Evolutionary conservation across 2,329 filamentous ascomycete species (phyloP), one percentile per base, ranked within the genome.

Genomic region (Neofusicoccum ribis): DNA sequence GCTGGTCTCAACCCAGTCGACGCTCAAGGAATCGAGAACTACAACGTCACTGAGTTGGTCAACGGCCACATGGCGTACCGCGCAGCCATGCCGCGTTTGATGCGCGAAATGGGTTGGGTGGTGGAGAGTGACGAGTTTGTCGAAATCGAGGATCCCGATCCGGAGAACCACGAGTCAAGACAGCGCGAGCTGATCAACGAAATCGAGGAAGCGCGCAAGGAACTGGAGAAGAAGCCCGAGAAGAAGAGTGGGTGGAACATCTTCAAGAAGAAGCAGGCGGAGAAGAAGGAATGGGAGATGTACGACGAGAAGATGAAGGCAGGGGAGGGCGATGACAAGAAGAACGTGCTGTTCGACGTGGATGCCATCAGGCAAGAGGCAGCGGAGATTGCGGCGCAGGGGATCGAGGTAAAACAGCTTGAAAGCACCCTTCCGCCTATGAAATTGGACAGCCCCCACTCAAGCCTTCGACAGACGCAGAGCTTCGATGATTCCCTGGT

Each of bases 21-120:
- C 50, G 86, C 96, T n/a, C 88, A 89, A 0, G 92, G 90, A 15
- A 79, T 98, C 15, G 95, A 98, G 75, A 98, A 97, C 72, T 84
- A 96, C 68, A 88, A 98, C 74, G 90, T 96, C 46, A 96, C 93
- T 1, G 88, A 93, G 64, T 81, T 90, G 52, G 94, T 98, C 15
- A 87, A 89, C 34, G 94, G 95, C 0, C 95, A 99, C 75, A 98
- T 98, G 94, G 91, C 95, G 61, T 99, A 99, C 79, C 91, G 95
- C 76, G 87, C 88, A 31, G 91, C 93, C 43, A 98, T 99, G 90
- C 95, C 95, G 15, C 87, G 87, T 65, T 83, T 99, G 17, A 83
- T 99, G 60, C 88, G 92, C 68, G 90, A 94, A 74, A 92, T 93
- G 41, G 95, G 93, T 15, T 99, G 93, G 93, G 81, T 89, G 62